Evolutionary conservation across 2,329 filamentous ascomycete species (phyloP), one percentile per base, ranked within the genome.

Genomic region (Verruconis gallopava): DNA sequence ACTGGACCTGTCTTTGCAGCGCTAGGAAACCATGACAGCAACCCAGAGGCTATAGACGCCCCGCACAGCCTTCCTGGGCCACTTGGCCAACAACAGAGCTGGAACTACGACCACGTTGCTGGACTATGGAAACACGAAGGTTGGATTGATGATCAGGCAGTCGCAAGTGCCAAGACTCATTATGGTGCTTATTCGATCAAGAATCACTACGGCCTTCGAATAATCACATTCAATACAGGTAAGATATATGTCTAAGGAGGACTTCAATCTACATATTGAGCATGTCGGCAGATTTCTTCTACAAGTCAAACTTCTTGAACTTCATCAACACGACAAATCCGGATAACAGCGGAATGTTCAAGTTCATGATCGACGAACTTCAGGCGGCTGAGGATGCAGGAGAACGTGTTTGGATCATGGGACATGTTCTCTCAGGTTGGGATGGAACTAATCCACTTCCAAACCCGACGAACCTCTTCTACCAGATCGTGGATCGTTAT

Each of bases 51-150:
- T 17, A 67, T 72, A 19, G 67, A 73, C 48, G 62, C 65, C 4
- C 69, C 72, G 2, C 67, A 74, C 47, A 66, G 54, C 21, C 55
- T 77, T 5, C 71, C 71, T 5, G 71, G 68, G 1, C 60, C 62
- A 1, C 56, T 76, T 1, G 69, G 71, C 1, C 55, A 67, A 46
- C 72, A 77, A 48, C 66, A 71, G 47, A 71, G 66, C 40, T 76
- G 72, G 72, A 73, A 75, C 48, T 74, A 70, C 48, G 60, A 73
- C 19, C 71, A 75, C 48, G 59, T 75, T 13, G 62, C 71, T n/a
- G 57, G 56, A 11, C 57, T 75, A 0, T 75, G 72, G 72, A 58
- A 67, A 47, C 65, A 74, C 44, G 68, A 73, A 45, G 68, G 67
- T 14, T 76, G 72, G 71, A 64, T 76, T 38, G 61, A 64, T 44